Conservation (phyloP, 208 protist species). For the Wallacemonas sp. region DNA sequence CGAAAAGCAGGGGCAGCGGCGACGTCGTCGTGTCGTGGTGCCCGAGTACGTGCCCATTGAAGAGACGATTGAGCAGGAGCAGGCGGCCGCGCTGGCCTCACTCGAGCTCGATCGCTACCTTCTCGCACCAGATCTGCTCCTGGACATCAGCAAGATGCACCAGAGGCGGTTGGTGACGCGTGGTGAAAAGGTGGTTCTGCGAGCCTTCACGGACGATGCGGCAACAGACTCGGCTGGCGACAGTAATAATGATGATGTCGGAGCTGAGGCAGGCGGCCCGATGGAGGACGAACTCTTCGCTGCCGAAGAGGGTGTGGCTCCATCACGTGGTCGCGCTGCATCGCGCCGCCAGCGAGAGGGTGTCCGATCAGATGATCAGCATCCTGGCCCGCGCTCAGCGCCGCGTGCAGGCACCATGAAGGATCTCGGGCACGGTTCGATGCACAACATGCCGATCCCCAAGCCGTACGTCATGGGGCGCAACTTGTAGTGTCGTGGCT, state of each 20-base stretch:
- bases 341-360: not conserved
- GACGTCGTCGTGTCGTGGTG: not conserved
- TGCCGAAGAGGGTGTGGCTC: not conserved
- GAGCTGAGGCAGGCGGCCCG: slow-evolving; percentile 4
- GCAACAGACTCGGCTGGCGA: slow-evolving; percentile 22
- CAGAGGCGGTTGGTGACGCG: slow-evolving; percentile 71
- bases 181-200: slow-evolving; percentile 64
- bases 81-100: slow-evolving; percentile 53
- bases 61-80: slow-evolving; percentile 55
- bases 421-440: slow-evolving; percentile 70
- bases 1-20: too few relatives aligned
- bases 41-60: slow-evolving; percentile 38
- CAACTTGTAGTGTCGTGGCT: slow-evolving; percentile 34
- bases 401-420: slow-evolving; percentile 46
- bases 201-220: slow-evolving; percentile 70
- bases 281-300: slow-evolving; percentile 4
- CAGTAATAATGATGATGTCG: slow-evolving; percentile 21
- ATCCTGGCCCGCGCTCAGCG: not conserved
- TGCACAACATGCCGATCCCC: slow-evolving; percentile 79
- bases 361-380: too few relatives aligned
- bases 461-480: slow-evolving; percentile 82
- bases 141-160: slow-evolving; percentile 76
- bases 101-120: slow-evolving; percentile 86
- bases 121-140: slow-evolving; percentile 76
- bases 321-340: not conserved